Evolutionary conservation across 495 filamentous ascomycete genomes (phyloP), one percentile per base, ranked within the genome.

Genomic region (Trichoderma virens): DNA sequence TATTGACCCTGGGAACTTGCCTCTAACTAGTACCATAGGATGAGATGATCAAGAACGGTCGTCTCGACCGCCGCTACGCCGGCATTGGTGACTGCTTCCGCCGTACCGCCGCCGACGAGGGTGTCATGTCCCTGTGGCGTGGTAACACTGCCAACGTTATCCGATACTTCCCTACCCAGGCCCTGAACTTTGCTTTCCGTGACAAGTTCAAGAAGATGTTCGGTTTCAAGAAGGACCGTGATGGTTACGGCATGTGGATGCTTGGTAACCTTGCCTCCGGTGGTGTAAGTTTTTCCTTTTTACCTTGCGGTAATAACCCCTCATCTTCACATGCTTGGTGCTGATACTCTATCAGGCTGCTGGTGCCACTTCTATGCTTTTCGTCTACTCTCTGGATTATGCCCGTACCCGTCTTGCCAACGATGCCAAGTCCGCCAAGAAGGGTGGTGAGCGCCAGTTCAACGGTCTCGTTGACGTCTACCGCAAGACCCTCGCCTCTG

Each of bases 141-240:
- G 94, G 94, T 82, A 98, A 98, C 89, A 98, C 94, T 74, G 94
- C 94, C 90, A 98, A 98, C 88, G 94, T 98, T 81, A 96, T 98
- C 84, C 95, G 94, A 88, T 98, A 98, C 86, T 98, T 98, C 91
- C 94, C 94, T 69, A 98, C 94, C 75, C 94, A 98, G 87, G 94
- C 94, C 69, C 83, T 98, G 75, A 98, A 98, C 91, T 98, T 98
- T 78, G 94, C 94, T 74, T 98, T 98, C 94, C 95, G 95, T 82
- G 94, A 98, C 79, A 97, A 93, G 86, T 98, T 96, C 90, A 98
- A 98, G 91, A 83, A 87, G 70, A 97, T 98, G 93, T 98, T 98
- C 89, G 88, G 90, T 77, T 98, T 89, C 90, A 98, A 97, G 92
- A 98, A 98, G 89, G 94, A 98, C 62, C 87, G 89, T 80, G 94